A percentile compares a stretch with the other conserved stretches of the same genome.
Conservation (phyloP, 2,329 filamentous ascomycete genomes). For the Mycosphaerella sp. region DNA sequence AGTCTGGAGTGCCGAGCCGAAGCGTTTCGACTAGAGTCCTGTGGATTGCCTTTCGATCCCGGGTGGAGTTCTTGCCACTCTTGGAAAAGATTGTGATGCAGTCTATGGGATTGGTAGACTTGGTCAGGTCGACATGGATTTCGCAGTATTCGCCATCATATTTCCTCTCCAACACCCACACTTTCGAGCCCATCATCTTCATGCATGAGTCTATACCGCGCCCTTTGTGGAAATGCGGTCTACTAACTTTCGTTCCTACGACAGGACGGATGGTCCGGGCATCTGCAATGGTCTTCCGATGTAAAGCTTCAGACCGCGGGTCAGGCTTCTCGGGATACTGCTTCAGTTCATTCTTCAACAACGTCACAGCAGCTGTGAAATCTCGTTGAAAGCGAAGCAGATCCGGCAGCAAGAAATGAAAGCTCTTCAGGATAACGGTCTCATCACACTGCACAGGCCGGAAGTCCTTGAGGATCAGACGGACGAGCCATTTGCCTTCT, state of each 20-base stretch:
- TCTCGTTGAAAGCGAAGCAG: constrained; percentile 65
- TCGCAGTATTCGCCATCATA: constrained; percentile 86
- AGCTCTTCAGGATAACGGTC: constrained; percentile 49
- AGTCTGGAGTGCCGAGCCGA: constrained; percentile 51
- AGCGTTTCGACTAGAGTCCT: constrained; percentile 59
- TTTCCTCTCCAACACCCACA: constrained; percentile 71
- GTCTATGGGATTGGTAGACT: constrained; percentile 34
- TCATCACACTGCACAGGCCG: constrained; percentile 60
- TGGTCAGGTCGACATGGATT: constrained; percentile 67
- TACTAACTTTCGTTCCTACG: constrained; percentile 43
- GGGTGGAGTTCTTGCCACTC: constrained; percentile 81
- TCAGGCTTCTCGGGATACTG: constrained; percentile 36
- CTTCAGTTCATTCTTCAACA: constrained; percentile 44
- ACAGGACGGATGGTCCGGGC: constrained; percentile 31
- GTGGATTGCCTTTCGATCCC: constrained; percentile 59
- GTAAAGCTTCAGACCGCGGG: constrained; percentile 26
- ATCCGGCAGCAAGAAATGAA: constrained; percentile 63
- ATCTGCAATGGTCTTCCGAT: constrained; percentile 30
- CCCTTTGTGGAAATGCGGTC: constrained; percentile 42
- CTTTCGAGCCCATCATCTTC: constrained; percentile 53
- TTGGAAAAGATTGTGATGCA: constrained; percentile 83
- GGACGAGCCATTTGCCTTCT: constrained; percentile 82
- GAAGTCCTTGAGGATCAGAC: constrained; percentile 71
- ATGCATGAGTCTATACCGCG: constrained; percentile 64
- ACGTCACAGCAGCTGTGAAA: constrained; percentile 53